Percentiles rank a stretch among this genome's conserved stretches.
phyloP scores from a whole-genome alignment of 805 yeast genomes.

The Trichomonascus vanleenenianus region DNA sequence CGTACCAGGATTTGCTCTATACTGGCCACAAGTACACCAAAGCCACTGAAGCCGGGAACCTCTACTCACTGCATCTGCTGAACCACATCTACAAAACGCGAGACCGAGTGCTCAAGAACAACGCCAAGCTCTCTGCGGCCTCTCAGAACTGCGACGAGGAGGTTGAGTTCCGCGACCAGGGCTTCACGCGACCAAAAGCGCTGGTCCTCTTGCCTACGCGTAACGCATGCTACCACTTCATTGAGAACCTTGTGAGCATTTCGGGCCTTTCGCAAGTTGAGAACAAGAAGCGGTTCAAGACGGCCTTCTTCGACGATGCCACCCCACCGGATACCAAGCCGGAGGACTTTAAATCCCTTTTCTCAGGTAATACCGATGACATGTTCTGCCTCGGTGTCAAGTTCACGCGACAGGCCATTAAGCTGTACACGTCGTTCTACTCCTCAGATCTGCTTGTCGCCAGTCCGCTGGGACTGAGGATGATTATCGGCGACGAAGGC shows the following conservation, averaged over 20 bases:
- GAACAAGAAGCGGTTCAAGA: slow-evolving; percentile 64
- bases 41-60: slow-evolving; percentile 45
- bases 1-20: slow-evolving; percentile 62
- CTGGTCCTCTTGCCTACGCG: slow-evolving; percentile 79
- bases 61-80: slow-evolving; percentile 62
- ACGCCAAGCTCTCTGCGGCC: slow-evolving; percentile 42
- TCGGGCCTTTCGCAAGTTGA: slow-evolving; percentile 72
- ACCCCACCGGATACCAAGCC: slow-evolving; percentile 55
- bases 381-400: slow-evolving; percentile 87
- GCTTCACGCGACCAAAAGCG: slow-evolving; percentile 89
- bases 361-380: slow-evolving; percentile 87
- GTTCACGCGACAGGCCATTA: slow-evolving; percentile 79
- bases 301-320: slow-evolving; percentile 55
- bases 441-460: slow-evolving; percentile 82
- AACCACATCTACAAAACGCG: slow-evolving; percentile 85
- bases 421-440: slow-evolving; percentile 76
- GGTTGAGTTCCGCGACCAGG: slow-evolving; percentile 80
- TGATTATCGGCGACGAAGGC: slow-evolving; percentile 62
- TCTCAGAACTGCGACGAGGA: slow-evolving; percentile 35
- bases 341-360: slow-evolving; percentile 68
- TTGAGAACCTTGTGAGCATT: slow-evolving; percentile 50
- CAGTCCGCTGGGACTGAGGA: slow-evolving; percentile 81
- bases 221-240: slow-evolving; percentile 62
- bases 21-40: slow-evolving; percentile 49
- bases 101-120: slow-evolving; percentile 75